Percentiles rank a stretch among this genome's conserved stretches.
These are phyloP conservation scores for Rhexocercosporidium sp. DNA, from an alignment of 2,329 filamentous ascomycete species.

Conservation along the genomic window DNA sequence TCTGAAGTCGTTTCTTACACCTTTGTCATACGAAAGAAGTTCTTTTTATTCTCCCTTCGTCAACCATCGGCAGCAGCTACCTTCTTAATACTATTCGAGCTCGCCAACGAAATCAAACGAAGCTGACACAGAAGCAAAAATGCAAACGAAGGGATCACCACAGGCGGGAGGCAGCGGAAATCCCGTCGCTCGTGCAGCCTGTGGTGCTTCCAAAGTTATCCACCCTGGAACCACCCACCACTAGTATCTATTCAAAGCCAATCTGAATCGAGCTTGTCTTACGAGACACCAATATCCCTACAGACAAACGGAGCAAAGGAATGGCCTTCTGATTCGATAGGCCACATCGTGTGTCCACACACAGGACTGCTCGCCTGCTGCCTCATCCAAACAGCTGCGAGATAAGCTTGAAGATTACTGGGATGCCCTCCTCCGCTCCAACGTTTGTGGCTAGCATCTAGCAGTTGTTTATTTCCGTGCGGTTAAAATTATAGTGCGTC, in stretches of 20 bases:
- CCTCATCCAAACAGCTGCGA: not conserved
- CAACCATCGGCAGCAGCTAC: not conserved
- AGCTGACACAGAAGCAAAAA: constrained; percentile 6
- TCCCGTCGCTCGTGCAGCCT: constrained; percentile 28
- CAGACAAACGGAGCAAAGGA: constrained; percentile 6
- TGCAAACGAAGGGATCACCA: constrained; percentile 22
- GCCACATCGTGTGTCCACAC: not conserved
- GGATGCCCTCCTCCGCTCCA: not conserved
- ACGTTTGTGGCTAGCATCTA: constrained; percentile 18
- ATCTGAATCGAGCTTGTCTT: constrained; percentile 22
- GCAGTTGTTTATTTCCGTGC: constrained; percentile 7
- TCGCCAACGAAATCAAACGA: constrained; percentile 10
- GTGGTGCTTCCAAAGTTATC: not conserved
- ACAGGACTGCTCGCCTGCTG: not conserved
- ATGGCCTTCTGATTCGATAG: constrained; percentile 4
- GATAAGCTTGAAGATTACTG: not conserved
- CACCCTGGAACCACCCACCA: not conserved
- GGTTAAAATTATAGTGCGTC: constrained; percentile 29
- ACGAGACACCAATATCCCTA: constrained; percentile 19
- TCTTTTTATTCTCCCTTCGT: not conserved
- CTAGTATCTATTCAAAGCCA: constrained; percentile 1
- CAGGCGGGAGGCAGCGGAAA: constrained; percentile 31
- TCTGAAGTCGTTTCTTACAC: not conserved
- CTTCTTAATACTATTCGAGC: not conserved
- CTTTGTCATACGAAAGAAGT: not conserved